These are phyloP conservation scores for Elongisporangium undulatum DNA, from an alignment of 352 stramenopile genomes.

Conservation along the genomic window DNA sequence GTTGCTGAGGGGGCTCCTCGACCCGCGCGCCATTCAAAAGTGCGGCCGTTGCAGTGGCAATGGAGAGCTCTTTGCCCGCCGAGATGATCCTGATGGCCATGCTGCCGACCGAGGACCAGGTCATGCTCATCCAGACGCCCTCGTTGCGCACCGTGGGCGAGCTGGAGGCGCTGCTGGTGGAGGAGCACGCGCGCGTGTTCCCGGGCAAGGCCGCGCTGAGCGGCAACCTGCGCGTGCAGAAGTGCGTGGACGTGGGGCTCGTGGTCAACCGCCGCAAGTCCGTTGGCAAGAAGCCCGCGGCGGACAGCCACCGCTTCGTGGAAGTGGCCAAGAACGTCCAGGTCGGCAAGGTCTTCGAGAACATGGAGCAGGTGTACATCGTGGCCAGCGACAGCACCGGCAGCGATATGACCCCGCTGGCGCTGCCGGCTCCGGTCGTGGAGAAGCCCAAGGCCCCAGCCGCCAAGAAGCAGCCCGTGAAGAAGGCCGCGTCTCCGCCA, in stretches of 20 bases:
- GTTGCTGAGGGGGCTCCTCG: no score
- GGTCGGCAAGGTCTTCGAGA: conserved; percentile 62
- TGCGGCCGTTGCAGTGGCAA: conserved; percentile 3
- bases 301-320: conserved; percentile 42
- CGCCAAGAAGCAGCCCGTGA: conserved; percentile 11
- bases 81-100: conserved; percentile 74
- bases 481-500: conserved; percentile 1
- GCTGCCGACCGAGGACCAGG: conserved; percentile 54
- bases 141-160: conserved; percentile 40
- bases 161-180: conserved; percentile 57
- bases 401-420: conserved; percentile 1
- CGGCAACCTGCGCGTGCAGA: conserved; percentile 61
- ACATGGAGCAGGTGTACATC: conserved; percentile 82
- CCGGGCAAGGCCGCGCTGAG: conserved; percentile 36
- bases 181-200: conserved; percentile 62
- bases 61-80: conserved; percentile 11
- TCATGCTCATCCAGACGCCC: conserved; percentile 63
- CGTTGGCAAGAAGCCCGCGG: conserved; percentile 17
- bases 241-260: conserved; percentile 51
- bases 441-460: conserved; percentile 1
- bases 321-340: conserved; percentile 79
- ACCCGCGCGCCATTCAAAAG: not conserved
- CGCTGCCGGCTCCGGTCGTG: not conserved
- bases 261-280: conserved; percentile 47
- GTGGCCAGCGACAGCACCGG: conserved; percentile 24